Conservation (phyloP, 2,329 filamentous ascomycete genomes). For the Phaeosphaeria sp. region DNA sequence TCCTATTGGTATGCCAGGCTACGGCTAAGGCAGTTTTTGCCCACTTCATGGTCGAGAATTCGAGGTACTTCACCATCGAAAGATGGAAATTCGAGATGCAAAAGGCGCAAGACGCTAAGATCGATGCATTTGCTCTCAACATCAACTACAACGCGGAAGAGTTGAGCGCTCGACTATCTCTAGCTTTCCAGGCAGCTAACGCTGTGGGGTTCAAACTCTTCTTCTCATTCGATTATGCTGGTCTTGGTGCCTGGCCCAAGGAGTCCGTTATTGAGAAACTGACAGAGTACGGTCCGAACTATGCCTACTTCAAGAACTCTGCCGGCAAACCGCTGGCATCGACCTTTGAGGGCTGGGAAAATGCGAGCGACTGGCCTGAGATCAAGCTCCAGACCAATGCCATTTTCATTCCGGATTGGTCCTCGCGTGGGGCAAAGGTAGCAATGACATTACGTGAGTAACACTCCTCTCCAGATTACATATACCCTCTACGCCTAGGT, state of each 20-base stretch:
- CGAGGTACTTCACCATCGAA: not conserved
- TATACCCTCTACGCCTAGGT: no score
- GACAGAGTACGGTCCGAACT: not conserved
- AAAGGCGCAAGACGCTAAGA: not conserved
- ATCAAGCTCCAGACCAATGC: not conserved
- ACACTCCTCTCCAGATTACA: no score
- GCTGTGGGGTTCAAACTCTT: not conserved
- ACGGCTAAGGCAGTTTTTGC: not conserved
- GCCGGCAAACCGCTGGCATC: not conserved
- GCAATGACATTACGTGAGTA: not conserved
- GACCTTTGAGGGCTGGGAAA: not conserved
- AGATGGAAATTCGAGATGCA: not conserved
- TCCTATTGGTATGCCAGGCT: not conserved
- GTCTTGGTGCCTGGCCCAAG: not conserved
- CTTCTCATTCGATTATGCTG: not conserved
- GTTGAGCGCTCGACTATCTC: not conserved
- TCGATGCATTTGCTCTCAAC: not conserved
- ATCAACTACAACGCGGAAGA: not conserved
- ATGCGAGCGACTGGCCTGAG: not conserved
- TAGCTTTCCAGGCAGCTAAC: not conserved
- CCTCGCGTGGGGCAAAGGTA: not conserved
- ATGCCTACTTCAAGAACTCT: not conserved
- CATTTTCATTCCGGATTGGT: not conserved
- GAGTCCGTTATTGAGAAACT: not conserved
- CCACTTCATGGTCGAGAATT: not conserved